A percentile compares a stretch with the other conserved stretches of the same genome.
These are phyloP conservation scores for Diaporthe humulicola DNA, from an alignment of 2,329 filamentous ascomycete species.

Conservation along the genomic window DNA sequence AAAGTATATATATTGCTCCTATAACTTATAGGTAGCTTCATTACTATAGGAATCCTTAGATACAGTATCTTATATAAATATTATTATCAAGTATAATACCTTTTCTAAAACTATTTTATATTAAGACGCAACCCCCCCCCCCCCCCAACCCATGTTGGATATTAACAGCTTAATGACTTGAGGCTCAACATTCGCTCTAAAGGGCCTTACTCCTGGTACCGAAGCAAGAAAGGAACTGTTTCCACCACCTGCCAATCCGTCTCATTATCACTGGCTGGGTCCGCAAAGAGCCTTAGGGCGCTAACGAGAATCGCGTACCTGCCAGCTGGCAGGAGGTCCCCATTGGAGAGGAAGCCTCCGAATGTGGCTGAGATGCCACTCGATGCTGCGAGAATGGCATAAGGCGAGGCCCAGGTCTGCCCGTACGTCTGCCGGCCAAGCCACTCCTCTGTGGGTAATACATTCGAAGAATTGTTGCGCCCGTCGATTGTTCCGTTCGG, in stretches of 20 bases:
- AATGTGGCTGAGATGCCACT: neutral
- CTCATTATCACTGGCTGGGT: neutral
- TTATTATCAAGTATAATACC: neutral
- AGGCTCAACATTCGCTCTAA: neutral
- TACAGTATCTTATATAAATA: neutral
- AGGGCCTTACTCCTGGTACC: neutral
- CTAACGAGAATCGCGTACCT: neutral
- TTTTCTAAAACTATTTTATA: neutral
- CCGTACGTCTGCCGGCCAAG: constrained; percentile 7
- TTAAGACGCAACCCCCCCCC: neutral
- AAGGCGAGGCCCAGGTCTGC: constrained; percentile 4
- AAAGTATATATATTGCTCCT: no score
- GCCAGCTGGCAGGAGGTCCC: neutral
- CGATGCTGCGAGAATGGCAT: neutral
- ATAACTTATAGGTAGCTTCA: no score
- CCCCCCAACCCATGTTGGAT: neutral
- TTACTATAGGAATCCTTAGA: no score
- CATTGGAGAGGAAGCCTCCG: neutral
- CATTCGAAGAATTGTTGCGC: neutral
- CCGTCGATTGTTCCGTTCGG: neutral
- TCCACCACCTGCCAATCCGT: neutral
- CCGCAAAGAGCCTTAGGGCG: neutral
- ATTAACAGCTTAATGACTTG: neutral
- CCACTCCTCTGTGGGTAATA: neutral
- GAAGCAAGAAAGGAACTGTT: neutral